These are phyloP conservation scores for Agapanthus africanus DNA, from an alignment of 106 monocot genomes.

Conservation along the genomic window DNA sequence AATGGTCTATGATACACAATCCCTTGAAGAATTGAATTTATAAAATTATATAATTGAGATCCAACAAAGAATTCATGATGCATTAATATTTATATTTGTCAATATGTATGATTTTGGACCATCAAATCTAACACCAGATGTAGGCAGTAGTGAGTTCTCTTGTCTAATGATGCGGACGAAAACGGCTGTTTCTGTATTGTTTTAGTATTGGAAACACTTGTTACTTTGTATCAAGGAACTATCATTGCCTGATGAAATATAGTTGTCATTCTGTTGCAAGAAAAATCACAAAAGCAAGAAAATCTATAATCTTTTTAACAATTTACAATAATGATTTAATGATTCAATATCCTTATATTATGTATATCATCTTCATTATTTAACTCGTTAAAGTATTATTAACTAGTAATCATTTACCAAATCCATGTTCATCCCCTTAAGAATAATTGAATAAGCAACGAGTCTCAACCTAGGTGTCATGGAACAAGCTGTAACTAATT, in stretches of 20 bases:
- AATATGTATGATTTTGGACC: neutral
- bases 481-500: neutral
- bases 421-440: neutral
- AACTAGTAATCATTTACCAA: conserved; percentile 1
- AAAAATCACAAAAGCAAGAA: neutral
- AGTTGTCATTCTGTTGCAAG: neutral
- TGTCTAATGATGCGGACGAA: neutral
- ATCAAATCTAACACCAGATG: neutral
- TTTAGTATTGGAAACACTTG: neutral
- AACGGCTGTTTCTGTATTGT: neutral
- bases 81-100: neutral
- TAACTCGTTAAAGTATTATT: neutral
- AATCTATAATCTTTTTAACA: neutral
- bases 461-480: neutral
- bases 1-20: neutral
- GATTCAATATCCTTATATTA: neutral
- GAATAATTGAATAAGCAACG: neutral
- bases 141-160: neutral
- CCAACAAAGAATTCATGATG: neutral
- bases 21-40: neutral
- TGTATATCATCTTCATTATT: neutral
- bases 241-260: neutral
- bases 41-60: neutral
- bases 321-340: neutral
- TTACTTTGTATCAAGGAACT: neutral